Evolutionary conservation across 2,329 filamentous ascomycete species (phyloP).

Genomic region (Metarhizium guizhouense): DNA sequence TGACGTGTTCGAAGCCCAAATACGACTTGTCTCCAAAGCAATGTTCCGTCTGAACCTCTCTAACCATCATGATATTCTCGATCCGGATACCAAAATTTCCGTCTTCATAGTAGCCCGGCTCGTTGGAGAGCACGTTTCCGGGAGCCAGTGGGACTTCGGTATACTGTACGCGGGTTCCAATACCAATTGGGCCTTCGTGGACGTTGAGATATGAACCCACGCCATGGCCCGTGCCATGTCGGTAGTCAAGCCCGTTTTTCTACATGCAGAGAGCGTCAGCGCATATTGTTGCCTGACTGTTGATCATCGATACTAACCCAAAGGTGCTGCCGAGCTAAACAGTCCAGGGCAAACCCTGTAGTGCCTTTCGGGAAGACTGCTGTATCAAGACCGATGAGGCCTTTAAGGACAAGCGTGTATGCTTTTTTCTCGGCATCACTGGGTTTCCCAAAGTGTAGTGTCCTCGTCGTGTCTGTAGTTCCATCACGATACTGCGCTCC

Average conservation of each 20-base stretch:
- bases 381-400: constrained; percentile 79
- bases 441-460: constrained; percentile 82
- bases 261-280: constrained; percentile 13
- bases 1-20: constrained; percentile 92
- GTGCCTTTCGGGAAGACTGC: constrained; percentile 92
- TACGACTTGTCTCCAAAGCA: constrained; percentile 91
- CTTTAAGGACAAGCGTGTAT: constrained; percentile 91
- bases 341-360: constrained; percentile 84
- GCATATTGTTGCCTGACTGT: not conserved
- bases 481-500: constrained; percentile 95
- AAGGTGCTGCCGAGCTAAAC: constrained; percentile 78
- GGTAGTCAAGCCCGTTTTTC: constrained; percentile 75
- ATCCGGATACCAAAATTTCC: constrained; percentile 91
- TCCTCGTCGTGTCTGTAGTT: constrained; percentile 92
- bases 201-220: constrained; percentile 95
- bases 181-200: constrained; percentile 93
- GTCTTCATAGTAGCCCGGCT: constrained; percentile 96
- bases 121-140: constrained; percentile 94
- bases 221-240: constrained; percentile 93
- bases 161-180: constrained; percentile 85
- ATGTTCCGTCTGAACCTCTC: constrained; percentile 77
- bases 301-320: constrained; percentile 52
- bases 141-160: constrained; percentile 80
- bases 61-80: constrained; percentile 90
- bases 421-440: constrained; percentile 76